These are phyloP conservation scores for Talaromyces rugulosus DNA, from an alignment of 2,329 filamentous ascomycete species.

Conservation along the genomic window DNA sequence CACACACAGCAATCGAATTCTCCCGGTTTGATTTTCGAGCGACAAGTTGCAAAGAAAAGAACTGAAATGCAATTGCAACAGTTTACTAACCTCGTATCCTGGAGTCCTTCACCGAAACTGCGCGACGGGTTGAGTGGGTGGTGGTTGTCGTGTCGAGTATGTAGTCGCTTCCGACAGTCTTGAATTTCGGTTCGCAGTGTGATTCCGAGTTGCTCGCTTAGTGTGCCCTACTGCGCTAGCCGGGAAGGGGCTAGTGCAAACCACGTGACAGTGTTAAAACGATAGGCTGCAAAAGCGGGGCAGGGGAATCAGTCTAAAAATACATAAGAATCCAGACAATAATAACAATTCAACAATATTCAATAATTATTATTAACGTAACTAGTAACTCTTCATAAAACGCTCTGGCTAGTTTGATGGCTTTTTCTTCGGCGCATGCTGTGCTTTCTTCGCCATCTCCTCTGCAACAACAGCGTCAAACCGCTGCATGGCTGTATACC, in stretches of 20 bases:
- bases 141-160: constrained; percentile 33
- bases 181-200: constrained; percentile 45
- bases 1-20: neutral
- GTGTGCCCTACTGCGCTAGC: constrained; percentile 40
- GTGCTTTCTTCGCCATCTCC: constrained; percentile 28
- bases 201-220: constrained; percentile 36
- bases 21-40: neutral
- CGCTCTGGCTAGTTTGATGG: neutral
- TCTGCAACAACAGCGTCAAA: constrained; percentile 42
- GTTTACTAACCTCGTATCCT: constrained; percentile 40
- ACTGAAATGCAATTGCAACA: constrained; percentile 12
- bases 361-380: neutral
- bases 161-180: constrained; percentile 36
- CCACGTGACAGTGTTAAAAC: neutral
- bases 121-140: constrained; percentile 35
- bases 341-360: neutral
- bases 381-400: neutral
- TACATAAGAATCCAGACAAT: neutral
- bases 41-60: constrained; percentile 11
- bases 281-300: neutral
- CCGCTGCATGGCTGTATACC: constrained; percentile 45
- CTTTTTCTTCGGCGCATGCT: constrained; percentile 15
- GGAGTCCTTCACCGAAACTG: constrained; percentile 42
- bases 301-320: neutral
- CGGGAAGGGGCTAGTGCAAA: constrained; percentile 10